Percentiles rank a stretch among this genome's conserved stretches.
Evolutionary conservation across 2,329 filamentous ascomycete species (phyloP).

Genomic region (Phyllosticta ampelicida): DNA sequence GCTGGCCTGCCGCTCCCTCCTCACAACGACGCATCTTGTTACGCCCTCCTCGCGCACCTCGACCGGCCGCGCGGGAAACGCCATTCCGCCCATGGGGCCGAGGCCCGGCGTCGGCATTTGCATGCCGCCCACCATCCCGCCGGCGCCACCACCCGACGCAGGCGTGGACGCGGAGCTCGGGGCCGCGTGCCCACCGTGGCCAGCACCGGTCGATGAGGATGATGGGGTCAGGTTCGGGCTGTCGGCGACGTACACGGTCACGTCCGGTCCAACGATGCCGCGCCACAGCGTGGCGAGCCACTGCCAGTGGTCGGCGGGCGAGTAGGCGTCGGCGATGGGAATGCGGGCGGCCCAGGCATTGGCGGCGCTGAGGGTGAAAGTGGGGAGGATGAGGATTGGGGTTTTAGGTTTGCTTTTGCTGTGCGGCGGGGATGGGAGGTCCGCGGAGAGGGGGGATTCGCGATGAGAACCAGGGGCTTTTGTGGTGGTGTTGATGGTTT

Average conservation of each 20-base stretch:
- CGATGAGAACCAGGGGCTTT: no score
- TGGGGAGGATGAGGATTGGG: slow-evolving; percentile 65
- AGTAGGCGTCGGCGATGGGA: slow-evolving; percentile 66
- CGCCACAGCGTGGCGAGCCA: slow-evolving; percentile 96
- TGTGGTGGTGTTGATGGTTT: slow-evolving; percentile 25
- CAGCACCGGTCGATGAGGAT: no score
- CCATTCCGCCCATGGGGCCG: slow-evolving; percentile 12
- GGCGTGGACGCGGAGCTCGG: background rate
- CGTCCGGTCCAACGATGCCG: slow-evolving; percentile 69
- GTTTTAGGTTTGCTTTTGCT: slow-evolving; percentile 21
- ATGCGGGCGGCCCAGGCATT: slow-evolving; percentile 64
- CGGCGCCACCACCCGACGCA: no score
- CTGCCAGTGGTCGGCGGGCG: slow-evolving; percentile 86
- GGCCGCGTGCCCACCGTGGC: no score
- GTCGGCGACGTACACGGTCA: slow-evolving; percentile 57
- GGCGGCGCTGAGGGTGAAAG: slow-evolving; percentile 69
- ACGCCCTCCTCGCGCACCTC: slow-evolving; percentile 32
- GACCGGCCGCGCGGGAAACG: slow-evolving; percentile 24
- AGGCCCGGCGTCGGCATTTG: background rate
- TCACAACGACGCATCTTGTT: slow-evolving; percentile 30
- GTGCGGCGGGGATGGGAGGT: no score
- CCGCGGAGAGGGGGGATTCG: no score
- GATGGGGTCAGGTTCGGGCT: slow-evolving; percentile 15
- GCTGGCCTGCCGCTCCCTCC: slow-evolving; percentile 16
- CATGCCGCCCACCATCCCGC: background rate